Percentiles rank a stretch among this genome's conserved stretches.
phyloP scores from a whole-genome alignment of 768 basidiomycete genomes.

The Leccinum barrowsii region DNA sequence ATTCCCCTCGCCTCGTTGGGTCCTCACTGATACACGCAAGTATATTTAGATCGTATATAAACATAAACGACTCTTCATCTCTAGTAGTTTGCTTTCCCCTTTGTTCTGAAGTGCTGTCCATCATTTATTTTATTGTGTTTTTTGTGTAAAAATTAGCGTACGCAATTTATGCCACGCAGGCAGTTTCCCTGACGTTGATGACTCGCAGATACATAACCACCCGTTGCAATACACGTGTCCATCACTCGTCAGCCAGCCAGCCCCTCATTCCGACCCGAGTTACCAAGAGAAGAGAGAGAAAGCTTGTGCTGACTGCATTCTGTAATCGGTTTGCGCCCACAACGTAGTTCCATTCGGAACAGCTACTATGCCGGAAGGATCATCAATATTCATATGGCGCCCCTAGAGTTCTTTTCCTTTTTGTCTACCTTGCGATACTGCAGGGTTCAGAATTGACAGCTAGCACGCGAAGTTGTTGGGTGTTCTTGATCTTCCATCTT shows the following conservation, averaged over 20 bases:
- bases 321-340: conserved; percentile 13
- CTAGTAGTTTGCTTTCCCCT: conserved; percentile 1
- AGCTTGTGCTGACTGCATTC: not conserved
- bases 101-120: not conserved
- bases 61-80: not conserved
- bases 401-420: not conserved
- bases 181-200: not conserved
- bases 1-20: not conserved
- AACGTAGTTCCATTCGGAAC: not conserved
- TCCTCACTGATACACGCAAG: conserved; percentile 2
- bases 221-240: conserved; percentile 7
- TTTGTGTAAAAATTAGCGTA: not conserved
- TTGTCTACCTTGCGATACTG: not conserved
- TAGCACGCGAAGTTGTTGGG: not conserved
- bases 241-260: not conserved
- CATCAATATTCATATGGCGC: not conserved
- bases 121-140: not conserved
- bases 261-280: not conserved
- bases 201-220: not conserved
- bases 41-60: conserved; percentile 17
- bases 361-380: conserved; percentile 18
- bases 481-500: not conserved
- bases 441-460: not conserved
- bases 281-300: not conserved
- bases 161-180: not conserved